Percentiles rank a stretch among this genome's conserved stretches.
These are phyloP conservation scores for Linum tenue DNA, from an alignment of 345 rosid species.

Conservation along the genomic window DNA sequence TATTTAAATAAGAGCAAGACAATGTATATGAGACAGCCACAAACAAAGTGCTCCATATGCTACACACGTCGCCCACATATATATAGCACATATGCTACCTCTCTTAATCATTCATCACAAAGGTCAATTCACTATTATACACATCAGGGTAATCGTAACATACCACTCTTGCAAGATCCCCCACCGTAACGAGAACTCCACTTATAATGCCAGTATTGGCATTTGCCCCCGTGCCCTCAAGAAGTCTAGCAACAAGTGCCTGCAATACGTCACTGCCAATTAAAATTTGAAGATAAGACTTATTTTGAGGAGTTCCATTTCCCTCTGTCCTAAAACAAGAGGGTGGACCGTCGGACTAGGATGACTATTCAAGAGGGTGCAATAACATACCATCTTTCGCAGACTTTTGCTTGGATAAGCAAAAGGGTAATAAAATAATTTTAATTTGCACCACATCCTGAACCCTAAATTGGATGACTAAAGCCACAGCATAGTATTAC, in stretches of 20 bases:
- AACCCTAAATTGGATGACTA: too few relatives aligned
- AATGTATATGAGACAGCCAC: not conserved
- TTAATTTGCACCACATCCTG: too few relatives aligned
- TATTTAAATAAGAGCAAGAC: not conserved
- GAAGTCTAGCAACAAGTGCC: constrained; percentile 95
- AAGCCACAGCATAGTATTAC: too few relatives aligned
- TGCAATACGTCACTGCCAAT: constrained; percentile 16
- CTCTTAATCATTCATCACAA: not conserved
- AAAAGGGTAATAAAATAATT: too few relatives aligned
- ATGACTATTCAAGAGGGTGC: too few relatives aligned
- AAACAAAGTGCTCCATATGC: not conserved
- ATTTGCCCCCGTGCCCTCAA: constrained; percentile 72
- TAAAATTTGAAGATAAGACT: too few relatives aligned
- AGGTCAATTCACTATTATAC: not conserved
- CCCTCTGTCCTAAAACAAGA: not conserved
- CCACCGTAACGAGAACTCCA: constrained; percentile 96
- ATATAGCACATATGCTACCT: not conserved
- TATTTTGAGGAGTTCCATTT: too few relatives aligned
- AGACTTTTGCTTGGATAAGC: too few relatives aligned
- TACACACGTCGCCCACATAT: too few relatives aligned
- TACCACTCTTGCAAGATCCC: constrained; percentile 99
- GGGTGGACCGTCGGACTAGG: not conserved
- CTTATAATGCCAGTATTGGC: constrained; percentile 79
- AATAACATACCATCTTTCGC: too few relatives aligned
- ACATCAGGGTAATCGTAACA: constrained; percentile 20